A percentile compares a stretch with the other conserved stretches of the same genome.
Evolutionary conservation across 305 asterid species (phyloP).

Genomic region (Caryopteris hybrid): DNA sequence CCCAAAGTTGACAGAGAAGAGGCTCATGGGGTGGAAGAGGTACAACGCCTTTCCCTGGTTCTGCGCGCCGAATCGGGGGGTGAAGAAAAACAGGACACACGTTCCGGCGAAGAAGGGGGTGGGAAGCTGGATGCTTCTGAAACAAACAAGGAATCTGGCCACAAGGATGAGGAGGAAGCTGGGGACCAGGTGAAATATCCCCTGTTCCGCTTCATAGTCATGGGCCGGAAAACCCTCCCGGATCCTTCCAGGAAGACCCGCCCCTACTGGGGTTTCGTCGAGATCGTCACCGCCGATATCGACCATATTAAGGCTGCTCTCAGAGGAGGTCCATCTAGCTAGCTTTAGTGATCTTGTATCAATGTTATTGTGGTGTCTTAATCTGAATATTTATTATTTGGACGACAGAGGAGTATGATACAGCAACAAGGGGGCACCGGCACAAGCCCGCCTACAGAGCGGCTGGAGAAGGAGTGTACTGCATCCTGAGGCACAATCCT

Average conservation of each 20-base stretch:
- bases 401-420: conserved; percentile 29
- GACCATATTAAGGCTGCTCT: conserved; percentile 31
- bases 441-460: conserved; percentile 27
- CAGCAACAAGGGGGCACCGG: conserved; percentile 35
- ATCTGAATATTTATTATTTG: background rate
- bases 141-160: background rate
- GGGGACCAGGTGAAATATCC: conserved; percentile 36
- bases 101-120: conserved; percentile 42
- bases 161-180: conserved; percentile 14
- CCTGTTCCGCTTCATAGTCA: conserved; percentile 47
- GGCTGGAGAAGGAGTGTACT: conserved; percentile 52
- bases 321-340: conserved; percentile 18
- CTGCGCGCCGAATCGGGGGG: conserved; percentile 62
- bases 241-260: conserved; percentile 41
- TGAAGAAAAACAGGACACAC: conserved; percentile 38
- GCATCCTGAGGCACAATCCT: conserved; percentile 47
- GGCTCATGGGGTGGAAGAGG: conserved; percentile 49
- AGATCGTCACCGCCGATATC: conserved; percentile 33
- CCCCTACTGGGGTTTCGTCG: conserved; percentile 40
- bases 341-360: no score
- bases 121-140: background rate
- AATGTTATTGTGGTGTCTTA: no score
- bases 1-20: conserved; percentile 60
- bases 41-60: conserved; percentile 60
- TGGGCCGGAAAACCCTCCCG: conserved; percentile 71